Evolutionary conservation across 164 flowering plant genomes (phyloP), one percentile per base, ranked within the genome.

Genomic region (Brasenia schreberi): DNA sequence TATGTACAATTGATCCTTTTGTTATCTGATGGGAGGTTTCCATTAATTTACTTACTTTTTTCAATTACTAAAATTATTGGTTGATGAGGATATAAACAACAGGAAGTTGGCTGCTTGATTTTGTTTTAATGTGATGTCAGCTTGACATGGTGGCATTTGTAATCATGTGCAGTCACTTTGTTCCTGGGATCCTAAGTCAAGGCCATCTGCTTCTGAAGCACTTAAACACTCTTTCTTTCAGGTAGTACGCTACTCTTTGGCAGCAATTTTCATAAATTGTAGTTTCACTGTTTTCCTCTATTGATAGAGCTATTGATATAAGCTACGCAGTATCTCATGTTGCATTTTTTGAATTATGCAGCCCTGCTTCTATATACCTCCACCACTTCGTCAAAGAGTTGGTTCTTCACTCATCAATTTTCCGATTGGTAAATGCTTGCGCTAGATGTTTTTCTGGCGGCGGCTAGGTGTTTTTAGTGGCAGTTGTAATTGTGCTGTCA

Each of bases 151-250:
- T 23, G 27, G 27, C 27, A 23, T 59, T 67, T 75, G 44, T 9
- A 5, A 16, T 17, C n/a, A 43, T 49, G 70, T 23, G 43, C 71
- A 83, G 86, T 83, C 78, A 43, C 86, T 83, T 72, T 84, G 87
- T 75, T 80, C 81, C 2, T 84, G 87, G 87, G 79, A 84, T 72
- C 87, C 87, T 17, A 69, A 65, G 67, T 82, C 77, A 79, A 80
- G 89, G 77, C 89, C 85, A 44, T 80, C 87, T 52, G 89, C 87
- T 27, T 73, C 69, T n/a, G 84, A 85, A 72, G 89, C 82, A 60
- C 83, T 85, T 67, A 87, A 81, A 62, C 87, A 85, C 74, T 79
- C 90, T 63, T 87, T 87, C 77, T 87, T 87, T 70, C 86, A 84
- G 85, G 89, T 83, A 12, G 7, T 7, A 12, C 7, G 6, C 11